A percentile compares a stretch with the other conserved stretches of the same genome.
Evolutionary conservation across 73 alveolate genomes (phyloP).

Genomic region (Durusdinium trenchii): DNA sequence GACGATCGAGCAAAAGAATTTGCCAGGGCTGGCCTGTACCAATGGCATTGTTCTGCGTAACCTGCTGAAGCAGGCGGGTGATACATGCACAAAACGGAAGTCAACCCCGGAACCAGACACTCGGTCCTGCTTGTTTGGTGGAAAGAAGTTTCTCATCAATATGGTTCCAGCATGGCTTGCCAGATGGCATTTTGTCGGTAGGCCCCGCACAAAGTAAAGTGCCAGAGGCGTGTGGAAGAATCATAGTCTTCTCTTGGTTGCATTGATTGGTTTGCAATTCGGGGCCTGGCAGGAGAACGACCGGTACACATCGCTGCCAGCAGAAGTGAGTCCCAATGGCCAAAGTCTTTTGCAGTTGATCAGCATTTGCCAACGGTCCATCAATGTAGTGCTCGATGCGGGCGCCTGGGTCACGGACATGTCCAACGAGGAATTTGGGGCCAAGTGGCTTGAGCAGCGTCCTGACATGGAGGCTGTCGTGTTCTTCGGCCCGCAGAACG

Average conservation of each 20-base stretch:
- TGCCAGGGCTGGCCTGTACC: not conserved
- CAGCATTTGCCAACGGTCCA: not conserved
- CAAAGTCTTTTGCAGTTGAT: not conserved
- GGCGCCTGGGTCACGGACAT: conserved; percentile 54
- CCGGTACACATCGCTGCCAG: not conserved
- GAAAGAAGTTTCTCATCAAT: not conserved
- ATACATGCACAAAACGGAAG: not conserved
- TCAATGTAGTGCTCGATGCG: conserved; percentile 33
- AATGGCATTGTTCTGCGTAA: conserved; percentile 8
- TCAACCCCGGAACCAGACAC: not conserved
- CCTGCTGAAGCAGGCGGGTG: conserved; percentile 9
- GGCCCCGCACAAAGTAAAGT: too few species aligned
- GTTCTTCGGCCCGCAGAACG: conserved; percentile 4
- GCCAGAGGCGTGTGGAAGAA: too few species aligned
- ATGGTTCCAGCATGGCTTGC: not conserved
- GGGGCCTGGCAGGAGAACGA: conserved; percentile 3
- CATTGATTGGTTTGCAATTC: not conserved
- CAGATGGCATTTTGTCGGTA: not conserved
- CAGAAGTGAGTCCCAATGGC: not conserved
- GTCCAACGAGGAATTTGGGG: not conserved
- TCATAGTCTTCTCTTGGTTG: not conserved
- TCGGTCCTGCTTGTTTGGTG: not conserved
- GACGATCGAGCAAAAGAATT: conserved; percentile 11
- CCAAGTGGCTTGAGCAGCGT: not conserved
- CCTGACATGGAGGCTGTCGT: conserved; percentile 44